Conservation (phyloP, 176 grass and related monocot species). For the Musa itinerans region DNA sequence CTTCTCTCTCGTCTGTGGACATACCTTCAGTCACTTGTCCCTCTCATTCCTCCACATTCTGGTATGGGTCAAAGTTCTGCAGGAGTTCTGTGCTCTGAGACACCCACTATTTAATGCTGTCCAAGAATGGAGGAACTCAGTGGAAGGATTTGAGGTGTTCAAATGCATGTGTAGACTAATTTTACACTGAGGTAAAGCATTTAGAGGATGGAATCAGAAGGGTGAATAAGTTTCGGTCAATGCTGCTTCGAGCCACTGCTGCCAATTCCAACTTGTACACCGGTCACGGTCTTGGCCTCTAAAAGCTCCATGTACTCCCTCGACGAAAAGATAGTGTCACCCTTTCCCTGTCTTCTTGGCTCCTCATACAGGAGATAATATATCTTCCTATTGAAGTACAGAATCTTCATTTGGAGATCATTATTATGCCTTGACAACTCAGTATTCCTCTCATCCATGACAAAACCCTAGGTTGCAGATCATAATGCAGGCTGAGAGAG, state of each 20-base stretch:
- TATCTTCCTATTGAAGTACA: slow-evolving; percentile 1
- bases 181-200: too few species aligned
- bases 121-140: too few species aligned
- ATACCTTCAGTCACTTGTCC: too few species aligned
- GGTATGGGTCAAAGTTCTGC: too few species aligned
- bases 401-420: slow-evolving; percentile 23
- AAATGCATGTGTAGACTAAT: too few species aligned
- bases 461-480: background rate
- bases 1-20: too few species aligned
- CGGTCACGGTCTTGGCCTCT: slow-evolving; percentile 14
- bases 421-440: background rate
- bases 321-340: slow-evolving; percentile 18
- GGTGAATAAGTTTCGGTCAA: background rate
- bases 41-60: too few species aligned
- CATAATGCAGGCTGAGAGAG: background rate
- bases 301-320: slow-evolving; percentile 21
- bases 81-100: too few species aligned
- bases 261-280: slow-evolving; percentile 16
- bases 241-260: slow-evolving; percentile 13
- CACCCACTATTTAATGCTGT: too few species aligned
- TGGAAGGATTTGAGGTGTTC: too few species aligned
- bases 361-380: background rate
- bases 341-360: slow-evolving; percentile 17
- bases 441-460: slow-evolving; percentile 17
- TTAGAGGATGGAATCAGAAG: too few species aligned